Evolutionary conservation across 2,329 filamentous ascomycete genomes (phyloP).

Genomic region (Hypoxylon sp.): DNA sequence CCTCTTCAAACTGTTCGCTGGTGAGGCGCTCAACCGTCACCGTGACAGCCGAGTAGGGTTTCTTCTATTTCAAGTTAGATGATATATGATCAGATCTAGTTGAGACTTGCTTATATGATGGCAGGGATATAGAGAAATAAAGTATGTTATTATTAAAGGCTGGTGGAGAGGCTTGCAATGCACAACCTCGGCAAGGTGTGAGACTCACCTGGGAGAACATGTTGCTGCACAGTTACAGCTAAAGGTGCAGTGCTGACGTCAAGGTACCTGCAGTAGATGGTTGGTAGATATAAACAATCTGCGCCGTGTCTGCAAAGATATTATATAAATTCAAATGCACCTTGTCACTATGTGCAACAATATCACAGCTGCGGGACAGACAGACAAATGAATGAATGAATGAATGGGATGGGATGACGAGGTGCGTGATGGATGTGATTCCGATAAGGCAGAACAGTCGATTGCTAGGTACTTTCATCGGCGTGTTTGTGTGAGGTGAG

Average conservation of each 20-base stretch:
- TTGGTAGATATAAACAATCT: neutral
- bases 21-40: conserved; percentile 92
- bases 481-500: conserved; percentile 10
- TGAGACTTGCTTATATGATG: neutral
- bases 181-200: conserved; percentile 1
- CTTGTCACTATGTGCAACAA: conserved; percentile 2
- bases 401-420: no score
- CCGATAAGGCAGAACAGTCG: conserved; percentile 17
- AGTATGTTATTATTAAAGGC: no score
- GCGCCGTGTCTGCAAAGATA: neutral
- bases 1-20: conserved; percentile 86
- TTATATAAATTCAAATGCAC: conserved; percentile 4
- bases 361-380: no score
- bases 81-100: neutral
- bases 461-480: no score
- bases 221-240: conserved; percentile 6
- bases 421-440: no score
- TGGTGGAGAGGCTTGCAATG: neutral
- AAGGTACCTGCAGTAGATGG: no score
- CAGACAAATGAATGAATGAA: no score
- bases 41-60: conserved; percentile 92
- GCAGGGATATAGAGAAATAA: neutral
- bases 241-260: conserved; percentile 7
- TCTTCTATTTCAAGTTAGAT: conserved; percentile 62
- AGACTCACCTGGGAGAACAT: conserved; percentile 38